phyloP scores from a whole-genome alignment of 768 basidiomycete species.

The Boletus patriciae region DNA sequence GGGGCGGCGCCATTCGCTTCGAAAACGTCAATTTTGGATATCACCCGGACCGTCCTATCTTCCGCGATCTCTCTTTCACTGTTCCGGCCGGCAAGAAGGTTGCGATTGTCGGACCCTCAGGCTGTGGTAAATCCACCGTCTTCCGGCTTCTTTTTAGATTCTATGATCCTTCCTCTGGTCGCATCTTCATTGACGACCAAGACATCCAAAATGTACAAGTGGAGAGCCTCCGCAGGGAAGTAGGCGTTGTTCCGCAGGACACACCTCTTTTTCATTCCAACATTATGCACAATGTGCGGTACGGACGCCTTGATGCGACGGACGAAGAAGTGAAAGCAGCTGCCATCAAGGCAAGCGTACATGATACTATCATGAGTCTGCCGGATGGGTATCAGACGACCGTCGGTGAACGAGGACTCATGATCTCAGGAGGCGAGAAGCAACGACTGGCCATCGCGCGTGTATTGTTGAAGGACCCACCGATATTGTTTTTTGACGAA shows the following conservation, averaged over 20 bases:
- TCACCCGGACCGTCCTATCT: conserved; percentile 89
- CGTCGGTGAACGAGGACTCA: conserved; percentile 94
- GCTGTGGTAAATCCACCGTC: conserved; percentile 96
- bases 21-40: conserved; percentile 92
- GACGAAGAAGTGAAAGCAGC: conserved; percentile 89
- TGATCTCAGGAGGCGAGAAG: conserved; percentile 99
- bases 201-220: conserved; percentile 74
- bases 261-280: conserved; percentile 97
- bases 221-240: conserved; percentile 64
- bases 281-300: conserved; percentile 93
- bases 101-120: conserved; percentile 95
- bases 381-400: conserved; percentile 88
- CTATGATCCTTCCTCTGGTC: conserved; percentile 80
- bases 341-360: conserved; percentile 83
- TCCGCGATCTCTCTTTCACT: conserved; percentile 81
- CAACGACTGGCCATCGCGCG: conserved; percentile 94
- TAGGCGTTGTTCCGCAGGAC: conserved; percentile 98
- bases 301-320: conserved; percentile 82
- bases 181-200: conserved; percentile 88
- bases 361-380: conserved; percentile 72
- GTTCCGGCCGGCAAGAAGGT: conserved; percentile 96
- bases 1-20: conserved; percentile 87
- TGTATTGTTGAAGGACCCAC: conserved; percentile 89
- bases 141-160: conserved; percentile 93
- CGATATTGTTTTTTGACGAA: conserved; percentile 97